Evolutionary conservation across 2,329 filamentous ascomycete species (phyloP), one percentile per base, ranked within the genome.

Genomic region (Penicillium psychrosexuale): DNA sequence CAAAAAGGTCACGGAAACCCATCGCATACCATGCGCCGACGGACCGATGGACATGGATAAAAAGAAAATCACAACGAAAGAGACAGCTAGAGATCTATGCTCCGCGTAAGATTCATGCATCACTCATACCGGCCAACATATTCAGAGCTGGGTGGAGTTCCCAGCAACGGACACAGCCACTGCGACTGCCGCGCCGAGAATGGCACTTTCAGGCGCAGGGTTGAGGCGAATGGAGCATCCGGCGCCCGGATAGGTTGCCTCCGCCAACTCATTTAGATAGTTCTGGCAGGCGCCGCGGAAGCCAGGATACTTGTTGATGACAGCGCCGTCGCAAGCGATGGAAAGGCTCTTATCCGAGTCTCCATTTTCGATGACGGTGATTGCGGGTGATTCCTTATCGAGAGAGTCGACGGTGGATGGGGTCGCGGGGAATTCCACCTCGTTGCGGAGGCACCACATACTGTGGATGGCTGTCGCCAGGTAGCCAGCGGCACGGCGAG

Each of bases 391-490:
- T 33, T 68, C 67, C 48, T 71, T 73, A 46, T 51, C 57, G 8
- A 61, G 58, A 1, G 62, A 58, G 4, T 65, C 59, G 4, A 63
- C 42, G 8, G 59, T 61, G 1, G 67, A 60, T 8, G 61, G 53
- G 19, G 55, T 36, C 8, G 58, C 47, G 9, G 70, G 62, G 49
- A 66, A 76, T 60, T 84, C 82, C 8, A 74, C 73, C 15, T 77
- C 73, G 37, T 78, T 80, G 53, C 80, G 77, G 13, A 86, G 69
- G 12, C 72, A 74, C 81, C 84, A 86, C 36, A 87, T 75, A 30
- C 83, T 82, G 65, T 87, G 83, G 28, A 87, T 81, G 2, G 82
- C 82, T 1, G 82, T 81, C 1, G 84, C 82, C n/a, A 87, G 76
- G 61, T 84, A 86, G 1, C 80, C 83, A 2, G 84, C 80, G 7